A percentile compares a stretch with the other conserved stretches of the same genome.
These are phyloP conservation scores for Ocimum tenuiflorum DNA, from an alignment of 257 asterid genomes.

Conservation along the genomic window DNA sequence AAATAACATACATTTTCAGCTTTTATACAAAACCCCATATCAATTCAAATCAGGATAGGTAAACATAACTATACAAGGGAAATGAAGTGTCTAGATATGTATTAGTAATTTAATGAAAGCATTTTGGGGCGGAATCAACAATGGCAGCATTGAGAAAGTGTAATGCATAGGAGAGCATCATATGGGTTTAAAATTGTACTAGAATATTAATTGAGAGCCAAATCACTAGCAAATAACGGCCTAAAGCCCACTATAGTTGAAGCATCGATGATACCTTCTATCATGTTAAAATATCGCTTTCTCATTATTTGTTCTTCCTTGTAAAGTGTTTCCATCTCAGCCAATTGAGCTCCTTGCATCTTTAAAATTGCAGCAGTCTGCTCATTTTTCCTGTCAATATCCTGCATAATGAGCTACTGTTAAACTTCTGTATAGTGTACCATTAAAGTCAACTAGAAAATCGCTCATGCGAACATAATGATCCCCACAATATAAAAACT, in stretches of 20 bases:
- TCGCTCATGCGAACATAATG: background rate
- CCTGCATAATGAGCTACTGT: slow-evolving; percentile 36
- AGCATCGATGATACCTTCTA: slow-evolving; percentile 55
- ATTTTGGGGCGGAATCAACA: background rate
- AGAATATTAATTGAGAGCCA: background rate
- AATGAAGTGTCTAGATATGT: background rate
- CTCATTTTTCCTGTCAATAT: slow-evolving; percentile 89
- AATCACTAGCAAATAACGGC: background rate
- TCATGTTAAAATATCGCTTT: slow-evolving; percentile 82
- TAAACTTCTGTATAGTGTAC: slow-evolving; percentile 10
- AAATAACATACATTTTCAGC: background rate
- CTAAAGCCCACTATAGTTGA: background rate
- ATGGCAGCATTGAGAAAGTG: background rate
- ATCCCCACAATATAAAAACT: background rate
- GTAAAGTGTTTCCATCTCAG: slow-evolving; percentile 88
- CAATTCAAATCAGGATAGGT: background rate
- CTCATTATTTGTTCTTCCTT: slow-evolving; percentile 88
- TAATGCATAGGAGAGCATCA: background rate
- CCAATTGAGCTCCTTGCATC: slow-evolving; percentile 94
- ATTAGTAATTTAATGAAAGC: background rate
- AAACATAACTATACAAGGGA: background rate
- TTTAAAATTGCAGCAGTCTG: slow-evolving; percentile 92
- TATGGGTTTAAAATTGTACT: background rate
- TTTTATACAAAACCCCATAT: background rate
- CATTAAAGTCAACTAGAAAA: background rate